Evolutionary conservation across 768 basidiomycete genomes (phyloP), one percentile per base, ranked within the genome.

Genomic region (Mycena maculata): DNA sequence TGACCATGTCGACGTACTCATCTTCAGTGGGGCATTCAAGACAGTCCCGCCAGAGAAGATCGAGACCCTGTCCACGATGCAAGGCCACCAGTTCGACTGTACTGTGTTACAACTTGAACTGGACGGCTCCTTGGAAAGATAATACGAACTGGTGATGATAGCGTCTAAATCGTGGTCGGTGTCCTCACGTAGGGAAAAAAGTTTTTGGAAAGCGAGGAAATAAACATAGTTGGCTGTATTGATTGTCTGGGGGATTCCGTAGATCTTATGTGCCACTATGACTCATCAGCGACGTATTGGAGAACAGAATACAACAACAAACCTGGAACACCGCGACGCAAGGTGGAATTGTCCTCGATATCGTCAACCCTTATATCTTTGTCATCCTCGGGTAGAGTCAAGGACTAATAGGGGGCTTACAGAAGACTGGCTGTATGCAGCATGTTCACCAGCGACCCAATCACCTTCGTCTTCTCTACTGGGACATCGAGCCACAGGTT

Each of bases 181-280:
- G 18, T 75, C 45, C 83, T 81, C 67, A 10, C 39, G 3, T 3
- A 60, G 58, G 13, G 2, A 33, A 7, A 92, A 88, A 1, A 98
- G 84, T 67, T 96, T 93, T 72, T 94, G 86, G 74, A 91, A 95
- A 0, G 96, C 97, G 42, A 94, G 86, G 75, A 98, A 98, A 75
- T 96, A 98, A 28, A 95, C 94, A 71, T 98, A 98, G 74, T 97
- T 98, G 1, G 97, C 96, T 0, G 92, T 89, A 76, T 99, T 98
- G 81, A 99, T 95, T 0, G 96, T 97, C 74, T 97, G 96, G 0
- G 97, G 94, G 5, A 97, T 81, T 2, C 97, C 97, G 72, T 96
- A 98, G 67, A 57, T 23, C 7, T 16, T 39, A 44, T 57, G 55
- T 12, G 55, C 50, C 18, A 53, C 50, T 53, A 0, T 60, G 16